These are phyloP conservation scores for Aspergillus conjunctus DNA, from an alignment of 495 filamentous ascomycete genomes.

Conservation along the genomic window DNA sequence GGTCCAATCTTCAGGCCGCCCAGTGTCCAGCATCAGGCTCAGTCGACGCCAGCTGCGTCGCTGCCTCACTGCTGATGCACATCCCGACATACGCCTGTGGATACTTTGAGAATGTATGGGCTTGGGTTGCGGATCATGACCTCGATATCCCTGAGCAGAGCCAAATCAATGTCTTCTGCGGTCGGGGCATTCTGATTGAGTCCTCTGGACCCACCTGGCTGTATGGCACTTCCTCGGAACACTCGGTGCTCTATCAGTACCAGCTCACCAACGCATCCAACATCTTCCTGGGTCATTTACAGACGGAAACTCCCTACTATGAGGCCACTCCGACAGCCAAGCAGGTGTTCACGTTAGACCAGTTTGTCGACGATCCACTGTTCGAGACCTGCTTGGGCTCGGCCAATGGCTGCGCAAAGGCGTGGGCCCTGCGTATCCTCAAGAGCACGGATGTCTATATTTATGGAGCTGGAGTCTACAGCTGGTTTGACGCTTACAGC, in stretches of 20 bases:
- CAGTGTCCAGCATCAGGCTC: neutral
- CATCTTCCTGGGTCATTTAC: conserved; percentile 70
- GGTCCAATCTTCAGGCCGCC: neutral
- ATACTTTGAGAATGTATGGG: conserved; percentile 65
- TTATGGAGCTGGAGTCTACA: neutral
- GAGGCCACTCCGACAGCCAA: conserved; percentile 52
- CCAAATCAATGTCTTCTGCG: conserved; percentile 61
- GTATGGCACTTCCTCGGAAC: conserved; percentile 70
- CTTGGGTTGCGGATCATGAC: conserved; percentile 69
- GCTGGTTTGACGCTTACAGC: neutral
- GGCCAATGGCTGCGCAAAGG: neutral
- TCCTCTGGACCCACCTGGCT: conserved; percentile 55
- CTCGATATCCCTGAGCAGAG: neutral
- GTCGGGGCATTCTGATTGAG: conserved; percentile 62
- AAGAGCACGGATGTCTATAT: neutral
- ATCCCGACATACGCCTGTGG: conserved; percentile 47
- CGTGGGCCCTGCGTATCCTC: neutral
- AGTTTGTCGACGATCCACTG: neutral
- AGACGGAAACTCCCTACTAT: conserved; percentile 75
- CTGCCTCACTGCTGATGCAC: conserved; percentile 61
- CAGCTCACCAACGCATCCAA: conserved; percentile 66
- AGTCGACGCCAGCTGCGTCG: no score
- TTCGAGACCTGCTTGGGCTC: neutral
- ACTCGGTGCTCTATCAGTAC: conserved; percentile 75
- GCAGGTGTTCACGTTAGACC: neutral